These are phyloP conservation scores for Phytophthora pini DNA, from an alignment of 352 stramenopile species.

Conservation along the genomic window DNA sequence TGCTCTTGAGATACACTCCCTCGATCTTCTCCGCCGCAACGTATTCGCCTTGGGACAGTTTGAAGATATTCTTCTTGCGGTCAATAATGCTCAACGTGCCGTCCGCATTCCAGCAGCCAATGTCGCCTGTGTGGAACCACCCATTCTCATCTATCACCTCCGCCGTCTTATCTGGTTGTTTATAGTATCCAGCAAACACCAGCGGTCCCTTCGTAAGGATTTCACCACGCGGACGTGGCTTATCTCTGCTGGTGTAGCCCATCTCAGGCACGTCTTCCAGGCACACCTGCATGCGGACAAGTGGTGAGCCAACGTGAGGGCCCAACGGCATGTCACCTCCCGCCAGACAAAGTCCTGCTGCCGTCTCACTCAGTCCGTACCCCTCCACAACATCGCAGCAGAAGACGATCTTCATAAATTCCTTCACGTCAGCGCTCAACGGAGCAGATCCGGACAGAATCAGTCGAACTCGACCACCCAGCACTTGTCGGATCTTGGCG, in stretches of 20 bases:
- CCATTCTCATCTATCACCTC: conserved; percentile 93
- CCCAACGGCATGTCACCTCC: conserved; percentile 59
- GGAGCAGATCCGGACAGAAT: conserved; percentile 95
- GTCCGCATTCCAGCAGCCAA: conserved; percentile 95
- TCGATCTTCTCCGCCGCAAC: conserved; percentile 98
- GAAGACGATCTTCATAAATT: conserved; percentile 96
- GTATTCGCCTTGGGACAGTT: conserved; percentile 96
- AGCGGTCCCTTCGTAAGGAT: conserved; percentile 77
- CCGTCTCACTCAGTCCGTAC: conserved; percentile 96
- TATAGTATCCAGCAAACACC: conserved; percentile 95
- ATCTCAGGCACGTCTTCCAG: conserved; percentile 97
- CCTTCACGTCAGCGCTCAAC: conserved; percentile 92
- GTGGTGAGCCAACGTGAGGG: conserved; percentile 93
- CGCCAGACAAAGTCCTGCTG: conserved; percentile 83
- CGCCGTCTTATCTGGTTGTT: conserved; percentile 92
- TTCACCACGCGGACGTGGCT: conserved; percentile 67
- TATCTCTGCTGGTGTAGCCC: conserved; percentile 93
- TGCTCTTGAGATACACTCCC: conserved; percentile 92
- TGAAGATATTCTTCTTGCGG: conserved; percentile 96
- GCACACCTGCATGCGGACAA: conserved; percentile 89
- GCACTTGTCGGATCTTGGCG: conserved; percentile 91
- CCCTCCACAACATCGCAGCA: conserved; percentile 93
- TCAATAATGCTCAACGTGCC: conserved; percentile 93
- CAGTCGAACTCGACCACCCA: conserved; percentile 90
- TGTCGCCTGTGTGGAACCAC: conserved; percentile 98